These are phyloP conservation scores for Pyricularia grisea DNA, from an alignment of 2,329 filamentous ascomycete species.

Conservation along the genomic window DNA sequence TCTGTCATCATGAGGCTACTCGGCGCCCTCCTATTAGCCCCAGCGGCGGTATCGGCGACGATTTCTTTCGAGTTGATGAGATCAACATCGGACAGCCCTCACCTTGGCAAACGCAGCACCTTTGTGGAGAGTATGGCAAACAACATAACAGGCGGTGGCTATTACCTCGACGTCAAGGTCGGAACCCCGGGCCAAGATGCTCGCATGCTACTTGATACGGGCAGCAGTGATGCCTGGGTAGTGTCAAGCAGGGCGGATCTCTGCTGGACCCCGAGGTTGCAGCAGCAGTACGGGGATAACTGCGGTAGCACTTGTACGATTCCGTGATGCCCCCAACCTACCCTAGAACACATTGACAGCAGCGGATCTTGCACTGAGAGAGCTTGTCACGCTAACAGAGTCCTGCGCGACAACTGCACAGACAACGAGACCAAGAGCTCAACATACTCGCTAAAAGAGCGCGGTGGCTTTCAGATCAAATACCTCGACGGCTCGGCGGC, in stretches of 20 bases:
- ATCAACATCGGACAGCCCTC: not conserved
- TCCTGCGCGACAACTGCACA: constrained; percentile 10
- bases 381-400: not conserved
- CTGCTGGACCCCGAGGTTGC: constrained; percentile 25
- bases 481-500: constrained; percentile 51
- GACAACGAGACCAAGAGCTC: constrained; percentile 34
- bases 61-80: constrained; percentile 5
- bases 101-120: constrained; percentile 10
- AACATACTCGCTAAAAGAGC: constrained; percentile 33
- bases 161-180: constrained; percentile 46
- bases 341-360: not conserved
- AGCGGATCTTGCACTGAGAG: not conserved
- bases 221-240: constrained; percentile 55
- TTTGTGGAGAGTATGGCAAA: constrained; percentile 35
- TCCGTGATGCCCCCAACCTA: not conserved
- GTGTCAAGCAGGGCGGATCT: constrained; percentile 27
- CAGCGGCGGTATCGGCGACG: not conserved
- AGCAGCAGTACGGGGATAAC: constrained; percentile 22
- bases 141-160: constrained; percentile 44
- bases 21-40: not conserved
- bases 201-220: constrained; percentile 50
- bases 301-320: constrained; percentile 32
- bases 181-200: constrained; percentile 49
- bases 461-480: constrained; percentile 43
- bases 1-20: not conserved